These are phyloP conservation scores for Glycine soja DNA, from an alignment of 306 rosid genomes.

Conservation along the genomic window DNA sequence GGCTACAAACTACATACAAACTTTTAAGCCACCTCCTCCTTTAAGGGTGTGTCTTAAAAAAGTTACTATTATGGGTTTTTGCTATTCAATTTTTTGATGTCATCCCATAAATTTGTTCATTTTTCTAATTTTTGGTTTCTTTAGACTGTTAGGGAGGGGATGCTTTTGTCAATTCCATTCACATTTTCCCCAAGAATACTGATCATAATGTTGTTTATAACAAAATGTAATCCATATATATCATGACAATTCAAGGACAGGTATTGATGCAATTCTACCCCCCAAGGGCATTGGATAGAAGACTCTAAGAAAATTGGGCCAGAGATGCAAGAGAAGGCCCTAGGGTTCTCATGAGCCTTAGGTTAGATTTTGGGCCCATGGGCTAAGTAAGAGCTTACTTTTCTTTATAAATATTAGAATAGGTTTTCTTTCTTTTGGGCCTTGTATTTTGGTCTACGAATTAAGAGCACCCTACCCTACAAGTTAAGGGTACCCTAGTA, in stretches of 20 bases:
- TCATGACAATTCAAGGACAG: conserved; percentile 99
- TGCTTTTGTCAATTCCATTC: conserved; percentile 97
- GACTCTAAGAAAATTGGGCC: too few species aligned
- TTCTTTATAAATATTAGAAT: too few species aligned
- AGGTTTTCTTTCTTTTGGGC: too few species aligned
- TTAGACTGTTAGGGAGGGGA: conserved; percentile 82
- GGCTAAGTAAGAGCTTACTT: too few species aligned
- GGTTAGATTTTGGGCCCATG: too few species aligned
- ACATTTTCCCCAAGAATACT: conserved; percentile 81
- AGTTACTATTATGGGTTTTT: conserved; percentile 16
- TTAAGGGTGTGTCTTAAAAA: conserved; percentile 63
- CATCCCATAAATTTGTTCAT: conserved; percentile 19
- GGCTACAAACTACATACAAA: conserved; percentile 83
- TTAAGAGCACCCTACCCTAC: too few species aligned
- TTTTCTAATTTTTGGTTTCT: conserved; percentile 48
- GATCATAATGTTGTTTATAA: conserved; percentile 93
- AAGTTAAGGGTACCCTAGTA: too few species aligned
- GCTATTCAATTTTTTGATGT: conserved; percentile 23
- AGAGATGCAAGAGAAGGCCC: too few species aligned
- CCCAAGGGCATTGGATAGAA: too few species aligned
- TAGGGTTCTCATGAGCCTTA: too few species aligned
- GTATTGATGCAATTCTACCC: too few species aligned
- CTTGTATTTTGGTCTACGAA: too few species aligned
- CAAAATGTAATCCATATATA: conserved; percentile 90
- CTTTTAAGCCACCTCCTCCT: conserved; percentile 99